Conservation (phyloP, 1,284 basidiomycete genomes). For the Pseudozyma thailandica region DNA sequence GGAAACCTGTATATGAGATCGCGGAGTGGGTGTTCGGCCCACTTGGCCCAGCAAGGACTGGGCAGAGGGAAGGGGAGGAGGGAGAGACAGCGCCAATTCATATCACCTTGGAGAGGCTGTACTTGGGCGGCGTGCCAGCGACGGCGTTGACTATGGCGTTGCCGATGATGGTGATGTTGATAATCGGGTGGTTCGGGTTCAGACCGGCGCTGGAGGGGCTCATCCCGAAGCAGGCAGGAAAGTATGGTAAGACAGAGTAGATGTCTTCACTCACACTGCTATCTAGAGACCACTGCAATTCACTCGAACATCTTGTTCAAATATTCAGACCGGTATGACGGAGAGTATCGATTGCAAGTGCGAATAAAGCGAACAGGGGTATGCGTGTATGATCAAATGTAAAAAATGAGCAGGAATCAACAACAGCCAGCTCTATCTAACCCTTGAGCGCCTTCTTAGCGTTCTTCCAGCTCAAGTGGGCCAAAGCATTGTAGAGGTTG, state of each 20-base stretch:
- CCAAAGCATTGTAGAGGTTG: slow-evolving; percentile 71
- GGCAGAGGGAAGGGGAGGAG: background rate
- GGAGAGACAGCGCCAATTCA: slow-evolving; percentile 24
- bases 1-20: background rate
- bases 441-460: slow-evolving; percentile 41
- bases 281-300: too few species aligned
- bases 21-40: slow-evolving; percentile 18
- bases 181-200: slow-evolving; percentile 9
- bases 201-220: slow-evolving; percentile 6
- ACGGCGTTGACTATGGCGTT: slow-evolving; percentile 8
- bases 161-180: slow-evolving; percentile 2
- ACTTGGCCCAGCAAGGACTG: background rate
- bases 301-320: background rate
- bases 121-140: slow-evolving; percentile 15
- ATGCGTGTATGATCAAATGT: slow-evolving; percentile 4
- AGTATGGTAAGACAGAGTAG: slow-evolving; percentile 10
- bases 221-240: background rate
- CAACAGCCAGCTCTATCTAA: background rate
- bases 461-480: slow-evolving; percentile 67
- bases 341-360: background rate
- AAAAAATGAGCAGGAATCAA: background rate
- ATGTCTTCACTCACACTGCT: background rate
- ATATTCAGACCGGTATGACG: background rate
- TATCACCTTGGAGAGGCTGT: slow-evolving; percentile 28
- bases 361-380: background rate